A percentile compares a stretch with the other conserved stretches of the same genome.
Conservation (phyloP, 331 rosid species). For the Acacia concinna region DNA sequence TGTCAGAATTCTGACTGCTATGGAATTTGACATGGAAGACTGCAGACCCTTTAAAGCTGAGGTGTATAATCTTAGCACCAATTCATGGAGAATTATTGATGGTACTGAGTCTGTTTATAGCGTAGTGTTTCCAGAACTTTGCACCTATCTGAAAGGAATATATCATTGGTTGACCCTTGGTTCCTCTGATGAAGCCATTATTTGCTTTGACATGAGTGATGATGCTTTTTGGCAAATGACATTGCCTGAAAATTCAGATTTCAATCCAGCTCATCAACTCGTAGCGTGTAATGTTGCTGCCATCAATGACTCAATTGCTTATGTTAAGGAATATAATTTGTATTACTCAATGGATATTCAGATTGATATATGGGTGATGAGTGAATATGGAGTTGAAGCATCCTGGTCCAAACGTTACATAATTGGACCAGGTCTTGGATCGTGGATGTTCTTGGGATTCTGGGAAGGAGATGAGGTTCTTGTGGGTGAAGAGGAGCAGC, state of each 20-base stretch:
- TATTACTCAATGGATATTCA: background rate
- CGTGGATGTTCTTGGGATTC: background rate
- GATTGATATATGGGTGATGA: conserved; percentile 24
- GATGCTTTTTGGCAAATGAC: background rate
- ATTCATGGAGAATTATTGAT: conserved; percentile 16
- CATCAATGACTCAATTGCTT: background rate
- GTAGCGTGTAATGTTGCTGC: background rate
- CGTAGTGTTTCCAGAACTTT: background rate
- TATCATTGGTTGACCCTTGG: conserved; percentile 18
- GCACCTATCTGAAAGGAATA: background rate
- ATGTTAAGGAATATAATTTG: background rate
- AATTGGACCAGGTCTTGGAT: background rate
- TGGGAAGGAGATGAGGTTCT: conserved; percentile 13
- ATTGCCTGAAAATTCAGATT: background rate
- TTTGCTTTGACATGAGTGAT: conserved; percentile 7
- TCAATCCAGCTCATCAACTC: background rate
- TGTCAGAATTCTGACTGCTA: background rate
- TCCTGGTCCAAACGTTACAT: background rate
- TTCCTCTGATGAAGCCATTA: background rate
- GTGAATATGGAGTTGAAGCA: background rate
- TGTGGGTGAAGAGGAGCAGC: background rate
- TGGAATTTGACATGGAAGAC: background rate
- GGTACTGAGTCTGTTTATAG: background rate
- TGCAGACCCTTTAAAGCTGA: background rate
- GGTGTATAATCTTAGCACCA: background rate